A percentile compares a stretch with the other conserved stretches of the same genome.
These are phyloP conservation scores for Camellia sinensis DNA, from an alignment of 148 eudicot genomes.

Conservation along the genomic window DNA sequence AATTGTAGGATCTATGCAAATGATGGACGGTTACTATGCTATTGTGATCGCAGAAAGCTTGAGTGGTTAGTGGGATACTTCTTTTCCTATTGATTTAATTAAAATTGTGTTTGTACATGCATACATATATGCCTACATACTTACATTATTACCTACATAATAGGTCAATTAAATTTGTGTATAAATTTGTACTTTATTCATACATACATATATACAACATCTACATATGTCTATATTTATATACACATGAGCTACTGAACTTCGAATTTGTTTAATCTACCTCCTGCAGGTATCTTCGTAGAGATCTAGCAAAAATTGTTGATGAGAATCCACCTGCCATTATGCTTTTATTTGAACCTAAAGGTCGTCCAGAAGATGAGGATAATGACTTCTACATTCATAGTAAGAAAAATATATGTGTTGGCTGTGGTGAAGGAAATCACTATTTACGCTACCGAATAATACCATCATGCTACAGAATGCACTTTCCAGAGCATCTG, in stretches of 20 bases:
- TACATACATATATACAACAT: background rate
- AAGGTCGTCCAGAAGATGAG: constrained; percentile 98
- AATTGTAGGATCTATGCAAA: constrained; percentile 95
- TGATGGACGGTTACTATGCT: constrained; percentile 89
- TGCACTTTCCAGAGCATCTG: constrained; percentile 97
- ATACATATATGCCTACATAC: background rate
- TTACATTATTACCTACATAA: no score
- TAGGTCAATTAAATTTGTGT: background rate
- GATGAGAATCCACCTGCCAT: constrained; percentile 87
- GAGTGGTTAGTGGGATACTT: constrained; percentile 66
- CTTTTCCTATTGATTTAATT: constrained; percentile 10
- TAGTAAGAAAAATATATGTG: constrained; percentile 96
- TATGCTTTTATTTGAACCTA: constrained; percentile 92
- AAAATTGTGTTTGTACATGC: background rate
- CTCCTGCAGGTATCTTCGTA: constrained; percentile 64
- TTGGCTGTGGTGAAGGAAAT: constrained; percentile 90
- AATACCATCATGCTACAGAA: constrained; percentile 96
- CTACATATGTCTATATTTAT: background rate
- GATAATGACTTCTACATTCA: constrained; percentile 89
- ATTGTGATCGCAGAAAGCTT: constrained; percentile 91
- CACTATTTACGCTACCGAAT: constrained; percentile 94
- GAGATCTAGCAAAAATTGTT: constrained; percentile 83
- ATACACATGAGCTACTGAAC: background rate
- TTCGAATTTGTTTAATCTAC: background rate
- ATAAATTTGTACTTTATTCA: background rate